These are phyloP conservation scores for Boletus edulis DNA, from an alignment of 768 basidiomycete species.

Conservation along the genomic window DNA sequence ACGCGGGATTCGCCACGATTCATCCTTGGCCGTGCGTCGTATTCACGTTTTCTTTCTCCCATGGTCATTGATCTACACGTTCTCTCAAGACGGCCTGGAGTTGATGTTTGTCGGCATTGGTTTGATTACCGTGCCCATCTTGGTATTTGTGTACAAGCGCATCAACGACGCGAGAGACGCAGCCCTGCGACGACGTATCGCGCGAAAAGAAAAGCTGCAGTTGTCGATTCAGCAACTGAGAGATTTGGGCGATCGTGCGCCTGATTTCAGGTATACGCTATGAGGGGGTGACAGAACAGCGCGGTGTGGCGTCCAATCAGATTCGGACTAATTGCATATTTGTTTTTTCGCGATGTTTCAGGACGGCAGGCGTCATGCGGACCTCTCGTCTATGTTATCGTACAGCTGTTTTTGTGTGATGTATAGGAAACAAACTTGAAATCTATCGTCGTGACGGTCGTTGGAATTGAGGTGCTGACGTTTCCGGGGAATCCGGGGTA, in stretches of 20 bases:
- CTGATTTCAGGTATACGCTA: constrained; percentile 59
- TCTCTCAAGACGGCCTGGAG: constrained; percentile 51
- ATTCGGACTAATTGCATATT: no score
- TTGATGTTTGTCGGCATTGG: constrained; percentile 71
- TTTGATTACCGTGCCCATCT: constrained; percentile 47
- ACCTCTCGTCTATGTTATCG: no score
- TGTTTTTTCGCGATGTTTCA: no score
- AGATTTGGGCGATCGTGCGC: constrained; percentile 57
- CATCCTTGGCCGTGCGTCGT: constrained; percentile 56
- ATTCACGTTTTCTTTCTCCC: not conserved
- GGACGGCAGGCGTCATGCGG: no score
- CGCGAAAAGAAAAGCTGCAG: constrained; percentile 18
- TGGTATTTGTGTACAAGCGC: constrained; percentile 47
- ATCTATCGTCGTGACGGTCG: no score
- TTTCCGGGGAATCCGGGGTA: no score
- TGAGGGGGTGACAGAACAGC: constrained; percentile 6
- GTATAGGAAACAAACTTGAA: no score
- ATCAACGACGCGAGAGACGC: constrained; percentile 56
- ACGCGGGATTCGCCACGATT: constrained; percentile 58
- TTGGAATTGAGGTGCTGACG: no score
- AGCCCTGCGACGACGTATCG: constrained; percentile 3
- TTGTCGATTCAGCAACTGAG: constrained; percentile 19
- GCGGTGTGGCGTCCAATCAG: no score
- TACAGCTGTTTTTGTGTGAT: no score
- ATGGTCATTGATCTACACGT: not conserved